A percentile compares a stretch with the other conserved stretches of the same genome.
Conservation (phyloP, 768 basidiomycete species). For the Russula abietina region DNA sequence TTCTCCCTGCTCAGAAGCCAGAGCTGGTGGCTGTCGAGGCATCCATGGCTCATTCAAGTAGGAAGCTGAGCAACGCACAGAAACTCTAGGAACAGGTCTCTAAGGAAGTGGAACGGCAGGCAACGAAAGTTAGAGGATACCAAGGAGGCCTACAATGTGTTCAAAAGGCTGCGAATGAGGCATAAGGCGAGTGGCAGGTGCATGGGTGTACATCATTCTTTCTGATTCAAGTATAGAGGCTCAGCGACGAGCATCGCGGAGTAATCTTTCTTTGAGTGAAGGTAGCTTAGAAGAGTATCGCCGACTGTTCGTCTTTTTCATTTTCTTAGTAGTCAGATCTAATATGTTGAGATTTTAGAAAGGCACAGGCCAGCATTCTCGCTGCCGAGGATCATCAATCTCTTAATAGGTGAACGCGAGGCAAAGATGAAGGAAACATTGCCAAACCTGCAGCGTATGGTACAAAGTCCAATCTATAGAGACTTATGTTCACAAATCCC, state of each 20-base stretch:
- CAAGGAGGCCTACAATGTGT: conserved; percentile 63
- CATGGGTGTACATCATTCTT: not conserved
- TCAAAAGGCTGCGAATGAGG: conserved; percentile 63
- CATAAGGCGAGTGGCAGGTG: conserved; percentile 52
- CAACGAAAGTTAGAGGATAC: conserved; percentile 48
- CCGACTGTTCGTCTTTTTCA: conserved; percentile 45
- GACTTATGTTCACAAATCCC: not conserved
- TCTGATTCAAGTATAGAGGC: conserved; percentile 46
- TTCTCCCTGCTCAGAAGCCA: conserved; percentile 55
- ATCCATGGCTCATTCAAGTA: conserved; percentile 78
- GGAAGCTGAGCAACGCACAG: conserved; percentile 68
- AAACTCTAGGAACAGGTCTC: conserved; percentile 57
- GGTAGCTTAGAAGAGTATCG: conserved; percentile 86
- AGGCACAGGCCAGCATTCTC: conserved; percentile 68
- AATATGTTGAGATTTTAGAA: conserved; percentile 40
- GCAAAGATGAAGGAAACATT: conserved; percentile 80
- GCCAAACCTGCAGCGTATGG: conserved; percentile 70
- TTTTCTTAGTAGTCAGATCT: conserved; percentile 10
- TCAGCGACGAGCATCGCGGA: conserved; percentile 62
- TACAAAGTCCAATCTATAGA: not conserved
- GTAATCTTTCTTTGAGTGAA: conserved; percentile 73
- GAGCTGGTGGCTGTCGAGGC: conserved; percentile 78
- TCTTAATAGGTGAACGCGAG: conserved; percentile 77
- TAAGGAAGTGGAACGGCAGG: conserved; percentile 50
- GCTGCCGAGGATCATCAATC: conserved; percentile 85